These are phyloP conservation scores for Sphaerobolus stellatus DNA, from an alignment of 1,284 basidiomycete species.

Conservation along the genomic window DNA sequence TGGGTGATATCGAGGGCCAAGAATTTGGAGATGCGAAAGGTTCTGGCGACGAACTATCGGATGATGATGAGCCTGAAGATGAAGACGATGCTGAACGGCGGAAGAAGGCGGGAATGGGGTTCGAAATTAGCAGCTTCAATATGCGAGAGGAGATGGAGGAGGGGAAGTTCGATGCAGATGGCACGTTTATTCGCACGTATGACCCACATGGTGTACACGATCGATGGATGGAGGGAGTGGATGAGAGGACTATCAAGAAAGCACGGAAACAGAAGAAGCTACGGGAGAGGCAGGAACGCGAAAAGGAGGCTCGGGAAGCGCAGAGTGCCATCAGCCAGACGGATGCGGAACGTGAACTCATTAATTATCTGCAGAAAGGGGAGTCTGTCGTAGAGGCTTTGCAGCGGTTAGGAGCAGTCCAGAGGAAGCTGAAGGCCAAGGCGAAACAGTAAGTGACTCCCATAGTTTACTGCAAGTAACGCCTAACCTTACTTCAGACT, in stretches of 20 bases:
- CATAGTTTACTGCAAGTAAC: background rate
- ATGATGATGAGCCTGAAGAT: conserved; percentile 65
- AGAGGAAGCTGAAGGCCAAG: conserved; percentile 56
- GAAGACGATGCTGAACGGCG: conserved; percentile 74
- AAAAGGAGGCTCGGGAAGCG: conserved; percentile 73
- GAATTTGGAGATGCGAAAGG: conserved; percentile 69
- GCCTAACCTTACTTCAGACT: too few relatives aligned
- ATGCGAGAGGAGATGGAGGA: conserved; percentile 99
- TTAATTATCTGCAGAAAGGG: conserved; percentile 78
- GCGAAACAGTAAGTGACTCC: conserved; percentile 12
- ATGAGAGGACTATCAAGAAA: conserved; percentile 83
- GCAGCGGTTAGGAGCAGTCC: conserved; percentile 76
- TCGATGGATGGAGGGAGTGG: conserved; percentile 89
- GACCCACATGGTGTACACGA: conserved; percentile 94
- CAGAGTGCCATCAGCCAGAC: conserved; percentile 65
- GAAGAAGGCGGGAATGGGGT: conserved; percentile 89
- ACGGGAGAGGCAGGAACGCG: conserved; percentile 67
- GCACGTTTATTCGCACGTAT: conserved; percentile 81
- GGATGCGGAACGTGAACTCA: conserved; percentile 65
- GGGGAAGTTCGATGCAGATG: conserved; percentile 94
- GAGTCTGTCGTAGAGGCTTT: conserved; percentile 91
- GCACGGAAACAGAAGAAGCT: conserved; percentile 71
- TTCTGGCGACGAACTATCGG: conserved; percentile 41
- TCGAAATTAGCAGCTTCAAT: conserved; percentile 92
- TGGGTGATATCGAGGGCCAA: conserved; percentile 96